Conservation (phyloP, 352 stramenopile genomes). For the Globisporangium echinulatum region DNA sequence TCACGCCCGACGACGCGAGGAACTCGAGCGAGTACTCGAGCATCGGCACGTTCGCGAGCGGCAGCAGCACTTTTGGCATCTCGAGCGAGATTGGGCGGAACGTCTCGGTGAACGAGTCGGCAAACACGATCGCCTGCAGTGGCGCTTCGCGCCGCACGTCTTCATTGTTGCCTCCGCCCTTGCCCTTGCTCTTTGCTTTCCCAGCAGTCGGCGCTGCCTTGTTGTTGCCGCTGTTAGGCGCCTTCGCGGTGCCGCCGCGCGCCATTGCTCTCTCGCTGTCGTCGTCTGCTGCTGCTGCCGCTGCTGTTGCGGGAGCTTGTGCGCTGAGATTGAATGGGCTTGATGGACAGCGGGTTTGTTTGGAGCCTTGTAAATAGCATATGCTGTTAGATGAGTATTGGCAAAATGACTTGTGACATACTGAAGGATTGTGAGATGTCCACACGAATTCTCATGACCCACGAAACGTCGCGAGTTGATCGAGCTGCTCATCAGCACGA, state of each 20-base stretch:
- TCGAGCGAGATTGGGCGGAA: slow-evolving; percentile 90
- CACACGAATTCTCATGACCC: no score
- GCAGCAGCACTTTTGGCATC: slow-evolving; percentile 91
- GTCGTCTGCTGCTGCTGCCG: no score
- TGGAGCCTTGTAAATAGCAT: slow-evolving; percentile 5
- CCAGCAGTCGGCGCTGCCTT: no score
- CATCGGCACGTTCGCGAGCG: slow-evolving; percentile 95
- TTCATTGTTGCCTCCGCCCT: slow-evolving; percentile 24
- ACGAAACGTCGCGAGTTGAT: no score
- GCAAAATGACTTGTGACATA: not conserved
- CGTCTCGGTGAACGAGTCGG: slow-evolving; percentile 92
- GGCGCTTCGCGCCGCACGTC: slow-evolving; percentile 88
- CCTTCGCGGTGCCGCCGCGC: slow-evolving; percentile 14
- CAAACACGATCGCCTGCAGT: slow-evolving; percentile 96
- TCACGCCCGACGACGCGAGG: slow-evolving; percentile 88
- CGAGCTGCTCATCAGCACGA: no score
- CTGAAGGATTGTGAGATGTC: not conserved
- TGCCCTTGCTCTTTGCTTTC: slow-evolving; percentile 4
- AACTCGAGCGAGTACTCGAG: slow-evolving; percentile 98
- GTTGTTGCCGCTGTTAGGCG: slow-evolving; percentile 6
- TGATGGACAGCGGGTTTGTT: not conserved
- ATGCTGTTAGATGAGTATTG: not conserved
- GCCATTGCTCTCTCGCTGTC: slow-evolving; percentile 10
- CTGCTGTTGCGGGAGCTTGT: not conserved
- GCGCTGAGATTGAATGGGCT: not conserved